These are phyloP conservation scores for Populus hybrid DNA, from an alignment of 441 rosid genomes.

Conservation along the genomic window DNA sequence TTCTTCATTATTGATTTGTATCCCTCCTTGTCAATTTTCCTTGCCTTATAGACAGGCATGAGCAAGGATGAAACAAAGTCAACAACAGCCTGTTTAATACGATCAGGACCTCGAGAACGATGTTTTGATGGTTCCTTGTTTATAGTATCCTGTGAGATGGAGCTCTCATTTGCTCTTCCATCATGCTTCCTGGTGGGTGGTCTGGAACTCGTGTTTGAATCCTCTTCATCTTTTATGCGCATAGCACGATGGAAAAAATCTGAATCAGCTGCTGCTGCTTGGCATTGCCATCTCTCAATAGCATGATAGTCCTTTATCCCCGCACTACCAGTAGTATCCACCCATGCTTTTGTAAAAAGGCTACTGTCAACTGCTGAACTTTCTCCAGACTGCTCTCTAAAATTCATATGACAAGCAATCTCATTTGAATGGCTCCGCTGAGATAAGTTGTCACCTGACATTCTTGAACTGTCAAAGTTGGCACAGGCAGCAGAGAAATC, in stretches of 20 bases:
- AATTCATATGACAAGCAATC: conserved; percentile 65
- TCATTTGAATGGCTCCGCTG: conserved; percentile 95
- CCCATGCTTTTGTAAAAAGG: conserved; percentile 93
- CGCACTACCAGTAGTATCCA: conserved; percentile 85
- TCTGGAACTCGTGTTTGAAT: conserved; percentile 75
- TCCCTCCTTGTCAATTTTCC: conserved; percentile 96
- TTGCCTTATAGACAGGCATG: conserved; percentile 96
- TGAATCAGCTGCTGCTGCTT: conserved; percentile 99
- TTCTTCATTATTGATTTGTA: conserved; percentile 99
- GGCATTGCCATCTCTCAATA: conserved; percentile 99
- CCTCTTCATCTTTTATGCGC: conserved; percentile 78
- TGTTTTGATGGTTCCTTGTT: conserved; percentile 57
- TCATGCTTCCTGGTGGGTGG: conserved; percentile 65
- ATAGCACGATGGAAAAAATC: conserved; percentile 54
- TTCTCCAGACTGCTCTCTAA: conserved; percentile 93
- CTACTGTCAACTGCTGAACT: conserved; percentile 81
- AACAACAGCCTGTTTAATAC: conserved; percentile 88
- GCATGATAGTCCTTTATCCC: conserved; percentile 91
- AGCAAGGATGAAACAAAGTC: conserved; percentile 96
- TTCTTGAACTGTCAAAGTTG: conserved; percentile 67
- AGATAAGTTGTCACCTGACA: conserved; percentile 78
- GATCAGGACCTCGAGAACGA: conserved; percentile 69
- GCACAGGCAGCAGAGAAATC: conserved; percentile 92
- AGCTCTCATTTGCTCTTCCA: conserved; percentile 70
- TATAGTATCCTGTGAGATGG: conserved; percentile 79